phyloP scores from a whole-genome alignment of 768 basidiomycete genomes.

The Xerocomellus amylosporus region DNA sequence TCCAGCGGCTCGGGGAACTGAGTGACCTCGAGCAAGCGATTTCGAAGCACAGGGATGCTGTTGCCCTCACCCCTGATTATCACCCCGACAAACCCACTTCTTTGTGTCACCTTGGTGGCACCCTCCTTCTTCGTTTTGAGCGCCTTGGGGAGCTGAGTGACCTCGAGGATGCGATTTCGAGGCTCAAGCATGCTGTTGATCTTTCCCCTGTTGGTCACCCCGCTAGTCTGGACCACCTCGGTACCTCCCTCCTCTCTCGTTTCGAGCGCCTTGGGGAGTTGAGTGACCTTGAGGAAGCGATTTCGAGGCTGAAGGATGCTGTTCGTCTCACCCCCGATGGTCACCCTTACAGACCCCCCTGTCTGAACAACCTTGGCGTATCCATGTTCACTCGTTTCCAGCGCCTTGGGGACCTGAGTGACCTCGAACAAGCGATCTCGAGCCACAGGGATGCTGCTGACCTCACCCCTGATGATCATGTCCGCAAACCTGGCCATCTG shows the following conservation, averaged over 20 bases:
- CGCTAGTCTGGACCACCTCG: neutral
- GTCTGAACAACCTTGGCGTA: neutral
- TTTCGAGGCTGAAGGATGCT: neutral
- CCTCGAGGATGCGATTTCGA: neutral
- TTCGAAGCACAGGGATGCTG: neutral
- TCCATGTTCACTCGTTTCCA: neutral
- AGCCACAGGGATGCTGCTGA: neutral
- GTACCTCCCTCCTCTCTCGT: neutral
- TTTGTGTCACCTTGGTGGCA: neutral
- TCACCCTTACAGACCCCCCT: neutral
- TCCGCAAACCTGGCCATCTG: neutral
- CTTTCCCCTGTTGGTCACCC: neutral
- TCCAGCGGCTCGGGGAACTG: neutral
- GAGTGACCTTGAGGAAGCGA: neutral
- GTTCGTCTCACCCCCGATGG: neutral
- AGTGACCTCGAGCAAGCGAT: neutral
- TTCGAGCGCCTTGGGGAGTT: neutral
- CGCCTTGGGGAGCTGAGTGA: neutral
- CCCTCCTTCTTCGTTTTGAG: neutral
- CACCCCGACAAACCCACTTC: neutral
- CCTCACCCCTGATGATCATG: neutral
- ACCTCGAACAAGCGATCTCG: neutral
- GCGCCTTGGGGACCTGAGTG: neutral
- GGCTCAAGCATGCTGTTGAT: neutral
- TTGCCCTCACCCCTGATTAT: neutral